These are phyloP conservation scores for Myxozyma neglecta DNA, from an alignment of 805 yeast genomes.

Conservation along the genomic window DNA sequence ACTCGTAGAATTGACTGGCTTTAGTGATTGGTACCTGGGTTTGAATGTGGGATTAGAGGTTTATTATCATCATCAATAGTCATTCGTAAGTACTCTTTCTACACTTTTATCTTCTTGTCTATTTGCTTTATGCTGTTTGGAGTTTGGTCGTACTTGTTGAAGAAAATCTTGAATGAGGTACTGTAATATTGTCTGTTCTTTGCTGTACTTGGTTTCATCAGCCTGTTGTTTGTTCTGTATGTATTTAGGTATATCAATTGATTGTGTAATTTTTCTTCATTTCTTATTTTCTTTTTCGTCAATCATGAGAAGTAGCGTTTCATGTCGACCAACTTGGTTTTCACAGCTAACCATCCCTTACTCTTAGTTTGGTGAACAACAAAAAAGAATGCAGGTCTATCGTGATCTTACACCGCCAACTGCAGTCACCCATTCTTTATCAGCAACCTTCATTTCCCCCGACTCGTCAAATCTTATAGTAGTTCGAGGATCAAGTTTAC, in stretches of 20 bases:
- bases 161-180: too few species aligned
- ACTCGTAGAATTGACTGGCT: too few species aligned
- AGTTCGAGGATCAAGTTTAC: slow-evolving; percentile 61
- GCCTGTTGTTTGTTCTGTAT: background rate
- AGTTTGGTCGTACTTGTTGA: too few species aligned
- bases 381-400: slow-evolving; percentile 66
- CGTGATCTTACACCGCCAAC: slow-evolving; percentile 77
- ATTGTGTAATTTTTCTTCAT: background rate
- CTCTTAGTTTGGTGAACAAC: background rate
- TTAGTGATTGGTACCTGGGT: too few species aligned
- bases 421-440: slow-evolving; percentile 60
- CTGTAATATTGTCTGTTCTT: too few species aligned
- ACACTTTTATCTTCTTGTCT: too few species aligned
- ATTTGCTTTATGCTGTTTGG: too few species aligned
- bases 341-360: background rate
- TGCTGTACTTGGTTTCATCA: too few species aligned
- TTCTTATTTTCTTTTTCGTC: background rate
- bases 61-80: too few species aligned
- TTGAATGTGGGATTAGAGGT: too few species aligned
- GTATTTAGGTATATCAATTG: background rate
- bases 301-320: background rate
- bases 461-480: slow-evolving; percentile 56
- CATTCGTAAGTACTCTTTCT: too few species aligned
- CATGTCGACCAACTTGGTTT: background rate
- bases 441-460: slow-evolving; percentile 32